Evolutionary conservation across 1,284 basidiomycete species (phyloP).

Genomic region (Puccinia sorghi): DNA sequence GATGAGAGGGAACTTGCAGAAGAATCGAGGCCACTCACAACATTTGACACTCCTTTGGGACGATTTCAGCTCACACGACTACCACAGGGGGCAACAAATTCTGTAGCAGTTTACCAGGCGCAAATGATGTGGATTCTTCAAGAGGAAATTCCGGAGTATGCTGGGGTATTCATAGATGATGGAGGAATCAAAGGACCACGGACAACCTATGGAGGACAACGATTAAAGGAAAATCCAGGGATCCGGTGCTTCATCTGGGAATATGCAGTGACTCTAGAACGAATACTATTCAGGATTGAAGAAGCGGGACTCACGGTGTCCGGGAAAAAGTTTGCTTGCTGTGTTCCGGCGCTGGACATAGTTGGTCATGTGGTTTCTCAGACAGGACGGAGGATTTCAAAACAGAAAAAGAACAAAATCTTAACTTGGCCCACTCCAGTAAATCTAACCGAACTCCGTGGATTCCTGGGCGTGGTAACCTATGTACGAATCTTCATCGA

Average conservation of each 20-base stretch:
- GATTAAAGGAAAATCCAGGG: not conserved
- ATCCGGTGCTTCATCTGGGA: constrained; percentile 5
- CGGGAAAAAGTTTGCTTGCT: constrained; percentile 11
- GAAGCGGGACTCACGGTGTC: constrained; percentile 33
- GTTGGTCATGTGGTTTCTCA: not conserved
- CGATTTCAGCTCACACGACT: constrained; percentile 14
- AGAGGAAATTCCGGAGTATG: not conserved
- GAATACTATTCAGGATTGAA: constrained; percentile 16
- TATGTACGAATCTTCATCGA: constrained; percentile 30
- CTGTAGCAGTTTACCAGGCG: constrained; percentile 28
- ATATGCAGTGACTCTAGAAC: not conserved
- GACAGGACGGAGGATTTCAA: not conserved
- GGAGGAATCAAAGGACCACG: constrained; percentile 5
- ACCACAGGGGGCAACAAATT: constrained; percentile 31
- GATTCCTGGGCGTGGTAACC: not conserved
- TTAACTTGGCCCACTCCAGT: not conserved
- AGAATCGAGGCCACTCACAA: not conserved
- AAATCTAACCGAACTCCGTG: not conserved
- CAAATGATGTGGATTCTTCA: constrained; percentile 29
- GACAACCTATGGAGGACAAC: not conserved
- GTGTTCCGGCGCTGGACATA: constrained; percentile 14
- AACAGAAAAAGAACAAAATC: constrained; percentile 17
- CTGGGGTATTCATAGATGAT: constrained; percentile 6
- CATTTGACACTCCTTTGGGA: constrained; percentile 20
- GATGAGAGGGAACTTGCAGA: not conserved